Evolutionary conservation across 768 basidiomycete species (phyloP), one percentile per base, ranked within the genome.

Genomic region (Lentinula boryana): DNA sequence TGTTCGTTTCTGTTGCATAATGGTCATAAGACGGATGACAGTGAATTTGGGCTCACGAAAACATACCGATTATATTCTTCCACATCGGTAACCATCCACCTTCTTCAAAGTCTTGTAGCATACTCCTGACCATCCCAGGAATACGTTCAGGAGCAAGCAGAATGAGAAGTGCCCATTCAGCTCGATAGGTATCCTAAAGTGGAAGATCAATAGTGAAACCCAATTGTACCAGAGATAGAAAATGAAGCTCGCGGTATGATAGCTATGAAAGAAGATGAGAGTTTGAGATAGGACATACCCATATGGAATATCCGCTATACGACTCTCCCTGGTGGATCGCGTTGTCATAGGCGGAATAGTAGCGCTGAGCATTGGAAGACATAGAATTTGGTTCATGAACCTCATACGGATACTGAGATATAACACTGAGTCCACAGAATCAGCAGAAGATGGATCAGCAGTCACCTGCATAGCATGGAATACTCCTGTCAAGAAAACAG

Each of bases 41-140:
- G 40, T 0, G 10, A 41, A 50, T 32, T 58, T n/a, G 3, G 15
- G n/a, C 27, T 31, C 35, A 49, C 33, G 35, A 18, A 27, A 32
- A 64, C 75, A 63, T 51, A 83, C 84, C 85, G 27, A 88, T 83
- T 13, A 93, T 80, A 63, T 93, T 93, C 73, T 92, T 93, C 91
- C 91, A 93, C 90, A 93, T 92, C 0, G 91, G 91, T 40, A 93
- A 73, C 89, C 91, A 91, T 3, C 91, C 91, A 15, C 88, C 83
- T 84, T 90, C 80, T 62, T 78, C 71, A 64, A 85, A 94, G 68
- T 93, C 90, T 55, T 87, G 84, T 18, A 93, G 71, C 91, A 93
- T 93, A 62, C 88, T 90, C 56, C 76, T 80, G 2, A 93, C 78
- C 85, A 93, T 89, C 0, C 80, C 86, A 0, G 86, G 80, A 9